Conservation (phyloP, 2,329 filamentous ascomycete species). For the Phoma sp. region DNA sequence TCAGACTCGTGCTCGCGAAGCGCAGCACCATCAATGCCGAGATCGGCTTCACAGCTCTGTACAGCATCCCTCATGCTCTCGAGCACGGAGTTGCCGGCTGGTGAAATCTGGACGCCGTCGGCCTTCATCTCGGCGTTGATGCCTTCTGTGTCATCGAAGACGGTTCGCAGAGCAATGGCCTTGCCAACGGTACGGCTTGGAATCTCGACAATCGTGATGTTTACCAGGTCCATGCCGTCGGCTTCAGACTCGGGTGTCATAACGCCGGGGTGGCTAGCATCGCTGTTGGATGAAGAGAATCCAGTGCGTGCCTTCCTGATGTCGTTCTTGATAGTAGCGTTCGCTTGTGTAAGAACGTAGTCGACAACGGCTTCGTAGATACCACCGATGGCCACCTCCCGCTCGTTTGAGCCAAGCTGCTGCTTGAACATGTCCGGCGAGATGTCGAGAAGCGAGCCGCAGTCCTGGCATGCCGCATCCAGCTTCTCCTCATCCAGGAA, state of each 20-base stretch:
- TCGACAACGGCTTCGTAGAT: conserved; percentile 95
- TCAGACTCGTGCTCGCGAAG: conserved; percentile 78
- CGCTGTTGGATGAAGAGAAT: conserved; percentile 71
- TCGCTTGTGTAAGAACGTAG: conserved; percentile 90
- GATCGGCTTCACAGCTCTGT: conserved; percentile 75
- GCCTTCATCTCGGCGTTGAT: conserved; percentile 98
- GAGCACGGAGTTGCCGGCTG: conserved; percentile 80
- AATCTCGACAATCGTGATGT: conserved; percentile 86
- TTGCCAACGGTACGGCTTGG: conserved; percentile 82
- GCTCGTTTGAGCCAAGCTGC: conserved; percentile 84
- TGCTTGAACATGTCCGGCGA: conserved; percentile 82
- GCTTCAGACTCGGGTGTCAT: conserved; percentile 75
- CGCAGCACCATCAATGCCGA: conserved; percentile 74
- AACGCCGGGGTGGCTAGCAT: conserved; percentile 58
- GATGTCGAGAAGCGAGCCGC: conserved; percentile 82
- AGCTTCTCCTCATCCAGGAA: conserved; percentile 83
- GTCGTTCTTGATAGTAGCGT: conserved; percentile 80
- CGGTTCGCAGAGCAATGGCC: conserved; percentile 84
- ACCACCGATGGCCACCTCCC: conserved; percentile 80
- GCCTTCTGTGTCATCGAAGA: conserved; percentile 91
- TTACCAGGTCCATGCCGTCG: conserved; percentile 81
- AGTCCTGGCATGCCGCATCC: conserved; percentile 88
- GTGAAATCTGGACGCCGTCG: conserved; percentile 80
- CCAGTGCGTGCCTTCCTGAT: conserved; percentile 71
- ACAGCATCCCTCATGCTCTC: conserved; percentile 88